Evolutionary conservation across 495 filamentous ascomycete species (phyloP), one percentile per base, ranked within the genome.

Genomic region (Penicillium cataractarum): DNA sequence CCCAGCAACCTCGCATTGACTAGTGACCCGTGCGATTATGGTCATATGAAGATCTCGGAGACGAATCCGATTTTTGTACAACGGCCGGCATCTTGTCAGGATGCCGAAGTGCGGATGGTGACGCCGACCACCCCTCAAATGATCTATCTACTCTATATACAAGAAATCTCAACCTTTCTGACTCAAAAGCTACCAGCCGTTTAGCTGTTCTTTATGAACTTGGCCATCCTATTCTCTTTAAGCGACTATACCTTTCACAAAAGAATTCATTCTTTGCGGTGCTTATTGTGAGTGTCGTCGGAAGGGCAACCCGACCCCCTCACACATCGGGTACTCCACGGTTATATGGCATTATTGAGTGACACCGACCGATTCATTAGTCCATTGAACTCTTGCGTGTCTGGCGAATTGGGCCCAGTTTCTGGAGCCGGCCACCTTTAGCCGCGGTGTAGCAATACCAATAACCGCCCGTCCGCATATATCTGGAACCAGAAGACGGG

Each of bases 311-410:
- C 60, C 52, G 60, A 62, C 53, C 31, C 44, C 27, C 22, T 31
- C 55, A 19, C 42, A 17, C 40, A 49, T 58, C 61, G 55, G 61
- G 24, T 63, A 63, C 39, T 58, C 54, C 15, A 27, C 55, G 55
- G 61, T 54, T 63, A 63, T 63, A 58, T 63, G 61, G 61, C 32
- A 2, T 33, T 37, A 56, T 49, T 50, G 37, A 46, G n/a, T 13
- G 35, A 56, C n/a, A 22, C 40, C 52, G 51, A 51, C n/a, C 17
- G 0, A 27, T 27, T n/a, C n/a, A 17, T 32, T 31, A 44, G 6
- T 22, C 7, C n/a, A 39, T 24, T 7, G 9, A 6, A 4, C 10
- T 51, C 22, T 51, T 51, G 48, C 8, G 13, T 51, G 15, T 51
- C 46, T 51, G 48, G 48, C 24, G 8, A 6, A 51, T 29, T 8